Evolutionary conservation across 495 filamentous ascomycete genomes (phyloP), one percentile per base, ranked within the genome.

Genomic region (Xylaria castorea): DNA sequence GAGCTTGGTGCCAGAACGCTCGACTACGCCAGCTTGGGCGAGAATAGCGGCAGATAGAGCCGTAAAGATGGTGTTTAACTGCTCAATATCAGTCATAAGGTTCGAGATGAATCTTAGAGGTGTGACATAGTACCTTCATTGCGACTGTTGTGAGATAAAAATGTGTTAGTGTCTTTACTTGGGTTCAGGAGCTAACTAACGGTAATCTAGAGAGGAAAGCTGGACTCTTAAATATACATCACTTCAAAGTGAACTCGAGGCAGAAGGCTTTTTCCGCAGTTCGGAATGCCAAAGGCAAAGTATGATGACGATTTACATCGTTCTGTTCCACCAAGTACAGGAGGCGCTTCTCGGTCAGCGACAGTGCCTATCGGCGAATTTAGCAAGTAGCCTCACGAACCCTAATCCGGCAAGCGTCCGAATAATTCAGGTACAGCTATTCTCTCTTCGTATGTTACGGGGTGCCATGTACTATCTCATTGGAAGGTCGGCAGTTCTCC

Each of bases 1-100:
- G 70, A 75, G 70, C 62, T 72, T 75, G 64, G 69, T 57, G 4
- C 67, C 67, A 6, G 67, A 69, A 36, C 67, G 67, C 55, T 69
- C 51, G 53, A 69, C 40, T 46, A 69, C 0, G 22, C 40, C 50
- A 7, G 70, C 73, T 58, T 65, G 46, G 70, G 50, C 63, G 50
- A 72, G 7, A 46, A 20, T 64, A 20, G 44, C 53, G 44, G 55
- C n/a, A 27, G 69, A 55, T 22, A 72, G 60, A 14, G 51, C 51
- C 11, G 38, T 48, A 25, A 69, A 61, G 27, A 61, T 60, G 38
- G 22, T 44, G 22, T 25, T 61, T 36, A 69, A 61, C 51, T 69
- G 53, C 51, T 61, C 1, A 18, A 2, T 46, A 1, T 69, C 27
- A 69, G 53, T 61, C 22, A 48, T 40, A n/a, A 40, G 48, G 3